phyloP scores from a whole-genome alignment of 306 rosid genomes.

The Prosopis cineraria region DNA sequence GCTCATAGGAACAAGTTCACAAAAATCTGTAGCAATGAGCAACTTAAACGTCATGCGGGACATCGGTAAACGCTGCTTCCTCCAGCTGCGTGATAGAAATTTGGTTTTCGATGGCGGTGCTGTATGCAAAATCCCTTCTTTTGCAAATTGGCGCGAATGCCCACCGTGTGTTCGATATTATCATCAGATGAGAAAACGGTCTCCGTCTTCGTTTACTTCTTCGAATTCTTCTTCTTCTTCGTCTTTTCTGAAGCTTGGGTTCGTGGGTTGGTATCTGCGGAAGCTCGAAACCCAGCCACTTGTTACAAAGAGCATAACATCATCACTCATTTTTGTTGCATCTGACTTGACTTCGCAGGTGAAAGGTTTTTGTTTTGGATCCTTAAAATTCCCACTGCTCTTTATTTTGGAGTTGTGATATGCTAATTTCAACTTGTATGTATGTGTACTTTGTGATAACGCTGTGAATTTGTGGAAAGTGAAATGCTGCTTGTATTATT shows the following conservation, averaged over 20 bases:
- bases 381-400: background rate
- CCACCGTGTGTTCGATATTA: slow-evolving; percentile 40
- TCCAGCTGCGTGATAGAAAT: background rate
- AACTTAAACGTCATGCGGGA: background rate
- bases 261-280: slow-evolving; percentile 61
- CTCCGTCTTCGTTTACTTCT: background rate
- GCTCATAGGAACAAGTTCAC: background rate
- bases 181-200: slow-evolving; percentile 25
- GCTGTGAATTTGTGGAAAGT: background rate
- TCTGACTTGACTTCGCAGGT: slow-evolving; percentile 78
- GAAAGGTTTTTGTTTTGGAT: background rate
- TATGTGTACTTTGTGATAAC: background rate
- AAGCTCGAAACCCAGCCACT: slow-evolving; percentile 53
- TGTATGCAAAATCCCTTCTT: background rate
- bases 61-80: slow-evolving; percentile 4
- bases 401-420: background rate
- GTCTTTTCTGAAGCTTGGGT: slow-evolving; percentile 37
- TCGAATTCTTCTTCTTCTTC: slow-evolving; percentile 26
- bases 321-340: slow-evolving; percentile 62
- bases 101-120: background rate
- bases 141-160: slow-evolving; percentile 30
- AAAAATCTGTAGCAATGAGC: slow-evolving; percentile 2
- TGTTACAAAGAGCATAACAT: slow-evolving; percentile 56
- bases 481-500: background rate
- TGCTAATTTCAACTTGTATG: background rate